Evolutionary conservation across 1,284 basidiomycete species (phyloP), one percentile per base, ranked within the genome.

Genomic region (Irpex sp.): DNA sequence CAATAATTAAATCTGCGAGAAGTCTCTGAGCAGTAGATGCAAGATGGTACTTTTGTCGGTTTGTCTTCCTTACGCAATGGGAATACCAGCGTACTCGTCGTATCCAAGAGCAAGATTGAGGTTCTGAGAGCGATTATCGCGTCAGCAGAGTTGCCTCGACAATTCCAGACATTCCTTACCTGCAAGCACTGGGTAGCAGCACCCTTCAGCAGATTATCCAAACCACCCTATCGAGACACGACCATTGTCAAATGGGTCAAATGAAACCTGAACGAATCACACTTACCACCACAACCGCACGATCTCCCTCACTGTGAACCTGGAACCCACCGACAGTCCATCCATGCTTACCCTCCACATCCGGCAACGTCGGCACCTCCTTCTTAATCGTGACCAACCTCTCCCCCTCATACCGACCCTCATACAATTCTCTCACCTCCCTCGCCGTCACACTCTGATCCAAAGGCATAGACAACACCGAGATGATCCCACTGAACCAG

Each of bases 101-200:
- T 93, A 94, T 11, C 97, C 97, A 36, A 99, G 83, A 1, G 95
- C 90, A 57, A 98, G 83, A 79, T 99, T 99, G 72, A 99, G 77
- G 76, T 99, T 99, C 92, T 98, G 33, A 21, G 6, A 17, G 76
- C 36, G 59, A 47, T n/a, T 31, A 9, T 46, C 13, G 65, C 15
- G 47, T 57, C 9, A 49, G 58, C 43, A 57, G 39, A 43, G 9
- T 19, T 50, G 15, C 26, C 26, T 26, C 26, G 3, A 26, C 2
- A 26, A 26, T 26, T 3, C 26, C 26, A 50, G 8, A 21, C 8
- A 21, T 11, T 54, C 19, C 87, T 49, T 63, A 94, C 93, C 83
- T 96, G 95, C 64, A 99, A 73, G 76, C 96, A 98, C 77, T 99
- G 97, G 17, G 97, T 99, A 5, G 97, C 97, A 56, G 97, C 97